phyloP scores from a whole-genome alignment of 73 alveolate species.

The Paramecium sonneborni region DNA sequence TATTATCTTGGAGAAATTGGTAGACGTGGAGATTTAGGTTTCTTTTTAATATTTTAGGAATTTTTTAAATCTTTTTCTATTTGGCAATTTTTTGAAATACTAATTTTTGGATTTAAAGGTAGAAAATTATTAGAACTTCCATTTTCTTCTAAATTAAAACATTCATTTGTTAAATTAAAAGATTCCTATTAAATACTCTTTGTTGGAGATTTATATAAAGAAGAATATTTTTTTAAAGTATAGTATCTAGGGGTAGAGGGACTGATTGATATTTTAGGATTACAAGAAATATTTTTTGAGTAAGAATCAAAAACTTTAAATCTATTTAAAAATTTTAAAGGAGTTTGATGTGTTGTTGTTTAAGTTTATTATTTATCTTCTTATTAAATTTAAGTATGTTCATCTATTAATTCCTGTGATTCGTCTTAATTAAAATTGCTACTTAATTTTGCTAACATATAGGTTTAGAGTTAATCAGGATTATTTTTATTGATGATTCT shows the following conservation, averaged over 20 bases:
- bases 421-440: neutral
- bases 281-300: neutral
- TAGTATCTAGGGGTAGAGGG: neutral
- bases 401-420: neutral
- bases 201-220: neutral
- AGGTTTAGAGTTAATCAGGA: neutral
- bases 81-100: neutral
- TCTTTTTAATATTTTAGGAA: neutral
- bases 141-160: neutral
- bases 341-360: neutral
- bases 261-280: conserved; percentile 2
- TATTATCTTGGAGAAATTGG: neutral
- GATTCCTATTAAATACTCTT: neutral
- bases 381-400: neutral
- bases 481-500: neutral
- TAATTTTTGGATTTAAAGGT: neutral
- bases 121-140: neutral
- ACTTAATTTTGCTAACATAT: neutral
- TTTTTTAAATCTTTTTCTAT: neutral
- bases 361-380: neutral
- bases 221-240: neutral
- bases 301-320: neutral
- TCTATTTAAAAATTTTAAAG: neutral
- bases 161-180: neutral
- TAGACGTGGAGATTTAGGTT: neutral